Percentiles rank a stretch among this genome's conserved stretches.
phyloP scores from a whole-genome alignment of 352 stramenopile species.

The Phytopythium oedochilum region DNA sequence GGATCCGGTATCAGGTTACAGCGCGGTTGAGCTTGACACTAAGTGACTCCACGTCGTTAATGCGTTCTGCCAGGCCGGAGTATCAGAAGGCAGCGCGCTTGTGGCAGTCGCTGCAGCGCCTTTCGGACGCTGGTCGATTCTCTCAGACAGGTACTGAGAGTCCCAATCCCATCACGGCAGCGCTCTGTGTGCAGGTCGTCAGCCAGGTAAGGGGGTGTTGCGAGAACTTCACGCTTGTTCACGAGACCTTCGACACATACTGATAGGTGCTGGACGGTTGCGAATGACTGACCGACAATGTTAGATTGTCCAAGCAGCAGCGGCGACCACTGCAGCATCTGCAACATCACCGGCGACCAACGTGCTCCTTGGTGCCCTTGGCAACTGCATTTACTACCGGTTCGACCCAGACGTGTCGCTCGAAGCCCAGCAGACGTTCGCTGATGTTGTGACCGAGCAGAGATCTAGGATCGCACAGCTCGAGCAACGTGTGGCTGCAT shows the following conservation, averaged over 20 bases:
- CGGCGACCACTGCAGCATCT: neutral
- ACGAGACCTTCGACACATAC: too few species aligned
- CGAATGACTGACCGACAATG: neutral
- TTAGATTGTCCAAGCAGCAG: neutral
- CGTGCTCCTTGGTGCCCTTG: conserved; percentile 44
- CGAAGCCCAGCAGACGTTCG: conserved; percentile 38
- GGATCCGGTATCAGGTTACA: too few species aligned
- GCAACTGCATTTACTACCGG: conserved; percentile 53
- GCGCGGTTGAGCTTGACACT: neutral
- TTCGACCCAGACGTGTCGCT: conserved; percentile 37
- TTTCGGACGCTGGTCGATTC: conserved; percentile 55
- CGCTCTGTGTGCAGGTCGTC: conserved; percentile 41
- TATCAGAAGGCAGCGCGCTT: conserved; percentile 48
- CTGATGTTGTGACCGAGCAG: conserved; percentile 25
- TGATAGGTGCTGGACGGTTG: neutral
- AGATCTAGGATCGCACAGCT: conserved; percentile 13
- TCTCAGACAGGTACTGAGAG: conserved; percentile 11
- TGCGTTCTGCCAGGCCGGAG: conserved; percentile 1
- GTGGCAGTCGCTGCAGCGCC: conserved; percentile 54
- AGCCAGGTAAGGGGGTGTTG: conserved; percentile 6
- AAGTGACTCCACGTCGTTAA: neutral
- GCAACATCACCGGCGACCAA: neutral
- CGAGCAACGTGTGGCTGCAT: conserved; percentile 15
- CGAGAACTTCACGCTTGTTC: too few species aligned
- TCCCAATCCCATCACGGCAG: conserved; percentile 54